phyloP scores from a whole-genome alignment of 2,329 filamentous ascomycete genomes.

The Pseudopithomyces maydicus region DNA sequence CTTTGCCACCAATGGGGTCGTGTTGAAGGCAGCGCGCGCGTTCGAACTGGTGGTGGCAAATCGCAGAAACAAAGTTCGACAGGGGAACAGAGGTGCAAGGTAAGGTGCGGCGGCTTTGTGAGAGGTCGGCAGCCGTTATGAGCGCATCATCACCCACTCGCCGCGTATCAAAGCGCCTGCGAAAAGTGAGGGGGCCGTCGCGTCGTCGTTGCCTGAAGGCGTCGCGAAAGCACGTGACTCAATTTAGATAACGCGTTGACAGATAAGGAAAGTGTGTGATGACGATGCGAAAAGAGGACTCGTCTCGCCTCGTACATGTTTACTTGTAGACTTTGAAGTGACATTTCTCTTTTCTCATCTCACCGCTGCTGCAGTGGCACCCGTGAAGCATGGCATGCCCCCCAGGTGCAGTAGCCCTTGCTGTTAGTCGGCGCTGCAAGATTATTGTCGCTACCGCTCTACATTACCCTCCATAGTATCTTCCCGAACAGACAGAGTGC shows the following conservation, averaged over 20 bases:
- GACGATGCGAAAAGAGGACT: too few relatives aligned
- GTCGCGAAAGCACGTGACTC: slow-evolving; percentile 13
- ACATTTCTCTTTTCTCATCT: too few relatives aligned
- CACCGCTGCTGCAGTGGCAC: too few relatives aligned
- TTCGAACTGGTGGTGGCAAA: slow-evolving; percentile 34
- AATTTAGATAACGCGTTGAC: slow-evolving; percentile 11
- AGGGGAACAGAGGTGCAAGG: background rate
- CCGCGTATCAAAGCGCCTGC: background rate
- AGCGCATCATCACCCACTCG: slow-evolving; percentile 4
- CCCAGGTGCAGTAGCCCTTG: too few relatives aligned
- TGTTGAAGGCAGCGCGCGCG: slow-evolving; percentile 32
- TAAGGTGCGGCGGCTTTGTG: slow-evolving; percentile 5
- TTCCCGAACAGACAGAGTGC: too few relatives aligned
- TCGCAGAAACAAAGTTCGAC: slow-evolving; percentile 7
- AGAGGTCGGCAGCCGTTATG: background rate
- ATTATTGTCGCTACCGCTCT: too few relatives aligned
- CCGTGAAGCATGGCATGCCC: too few relatives aligned
- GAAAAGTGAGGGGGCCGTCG: slow-evolving; percentile 3
- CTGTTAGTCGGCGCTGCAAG: too few relatives aligned
- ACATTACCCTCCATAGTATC: too few relatives aligned
- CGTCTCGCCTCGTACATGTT: too few relatives aligned
- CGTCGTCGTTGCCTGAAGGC: background rate
- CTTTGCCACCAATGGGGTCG: slow-evolving; percentile 24
- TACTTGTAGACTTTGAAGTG: too few relatives aligned
- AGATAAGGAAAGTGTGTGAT: background rate